These are phyloP conservation scores for Penicillium coffeae DNA, from an alignment of 495 filamentous ascomycete genomes.

Conservation along the genomic window DNA sequence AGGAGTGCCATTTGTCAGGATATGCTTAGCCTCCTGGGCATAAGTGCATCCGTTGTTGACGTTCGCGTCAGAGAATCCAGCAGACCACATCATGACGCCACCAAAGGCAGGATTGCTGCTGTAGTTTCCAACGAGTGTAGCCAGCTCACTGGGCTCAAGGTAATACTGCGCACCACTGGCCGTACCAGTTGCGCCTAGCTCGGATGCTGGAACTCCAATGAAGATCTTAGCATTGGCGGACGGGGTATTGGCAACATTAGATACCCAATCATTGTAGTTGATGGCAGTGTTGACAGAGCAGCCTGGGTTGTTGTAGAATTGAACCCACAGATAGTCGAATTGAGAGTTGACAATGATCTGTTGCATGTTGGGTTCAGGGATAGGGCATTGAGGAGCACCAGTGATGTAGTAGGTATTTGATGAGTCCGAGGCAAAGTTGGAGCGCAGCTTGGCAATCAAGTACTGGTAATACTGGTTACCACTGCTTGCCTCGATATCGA, in stretches of 20 bases:
- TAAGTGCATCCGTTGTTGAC: conserved; percentile 40
- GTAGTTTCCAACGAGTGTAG: conserved; percentile 20
- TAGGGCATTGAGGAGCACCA: conserved; percentile 54
- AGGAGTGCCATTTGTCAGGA: conserved; percentile 19
- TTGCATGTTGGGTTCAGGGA: conserved; percentile 53
- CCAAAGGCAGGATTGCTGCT: conserved; percentile 40
- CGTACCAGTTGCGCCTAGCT: conserved; percentile 36
- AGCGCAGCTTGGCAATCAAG: conserved; percentile 45
- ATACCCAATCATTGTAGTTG: conserved; percentile 46
- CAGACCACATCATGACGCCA: conserved; percentile 56
- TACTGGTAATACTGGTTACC: conserved; percentile 35
- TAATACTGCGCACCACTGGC: conserved; percentile 41
- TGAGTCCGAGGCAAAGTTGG: conserved; percentile 38
- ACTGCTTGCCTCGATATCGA: conserved; percentile 38
- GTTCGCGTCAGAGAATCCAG: conserved; percentile 41
- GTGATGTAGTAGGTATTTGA: conserved; percentile 52
- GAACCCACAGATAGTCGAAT: conserved; percentile 43
- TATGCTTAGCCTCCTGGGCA: conserved; percentile 34
- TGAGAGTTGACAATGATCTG: conserved; percentile 24
- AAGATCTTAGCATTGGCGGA: conserved; percentile 44
- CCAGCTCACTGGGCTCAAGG: conserved; percentile 34
- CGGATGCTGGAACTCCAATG: conserved; percentile 44
- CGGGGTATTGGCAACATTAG: conserved; percentile 33
- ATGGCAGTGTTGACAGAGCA: conserved; percentile 22
- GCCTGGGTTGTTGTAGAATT: conserved; percentile 43